Evolutionary conservation across 2,329 filamentous ascomycete species (phyloP), one percentile per base, ranked within the genome.

Genomic region (Chrysoporthe puriensis): DNA sequence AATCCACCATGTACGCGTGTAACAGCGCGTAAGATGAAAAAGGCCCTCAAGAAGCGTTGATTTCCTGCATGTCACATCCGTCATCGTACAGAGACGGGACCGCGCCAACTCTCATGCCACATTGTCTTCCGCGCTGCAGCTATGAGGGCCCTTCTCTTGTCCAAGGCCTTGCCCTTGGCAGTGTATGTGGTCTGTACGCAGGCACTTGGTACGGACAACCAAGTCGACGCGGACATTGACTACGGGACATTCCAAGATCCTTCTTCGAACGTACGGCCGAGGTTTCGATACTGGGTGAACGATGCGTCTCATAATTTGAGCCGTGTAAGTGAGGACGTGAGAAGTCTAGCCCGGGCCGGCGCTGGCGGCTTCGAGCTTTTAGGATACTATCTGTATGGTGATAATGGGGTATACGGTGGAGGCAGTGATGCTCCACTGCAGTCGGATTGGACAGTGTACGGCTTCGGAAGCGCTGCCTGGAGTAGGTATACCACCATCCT

Each of bases 401-500:
- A 50, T 8, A 52, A 14, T 21, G 60, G 44, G 6, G n/a, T 11
- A 3, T 62, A 40, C 56, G n/a, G 50, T 48, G 13, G 61, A 63
- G 32, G 13, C 43, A 21, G 18, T 46, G 56, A 58, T 48, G 52
- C 61, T 42, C 52, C 58, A 21, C 44, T 66, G 14, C 64, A 66
- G 7, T 63, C 67, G 4, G 67, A 69, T 50, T 69, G 67, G 67
- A 61, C 64, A 18, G 40, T 64, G 14, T 64, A 69, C n/a, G 67
- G 79, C 0, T 83, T 78, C 73, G 80, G 79, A 1, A 77, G 76
- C 16, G 70, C 73, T 5, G 75, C 79, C 1, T 70, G 64, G 14
- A 70, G 64, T 52, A 26, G 62, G 48, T 50, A 50, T 21, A 50
- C 46, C 18, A 42, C 42, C 14, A 26, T 34, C 18, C 9, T n/a